Base-by-base conservation (phyloP, 305 asterid species). In the Solanum hybrid region DNA sequence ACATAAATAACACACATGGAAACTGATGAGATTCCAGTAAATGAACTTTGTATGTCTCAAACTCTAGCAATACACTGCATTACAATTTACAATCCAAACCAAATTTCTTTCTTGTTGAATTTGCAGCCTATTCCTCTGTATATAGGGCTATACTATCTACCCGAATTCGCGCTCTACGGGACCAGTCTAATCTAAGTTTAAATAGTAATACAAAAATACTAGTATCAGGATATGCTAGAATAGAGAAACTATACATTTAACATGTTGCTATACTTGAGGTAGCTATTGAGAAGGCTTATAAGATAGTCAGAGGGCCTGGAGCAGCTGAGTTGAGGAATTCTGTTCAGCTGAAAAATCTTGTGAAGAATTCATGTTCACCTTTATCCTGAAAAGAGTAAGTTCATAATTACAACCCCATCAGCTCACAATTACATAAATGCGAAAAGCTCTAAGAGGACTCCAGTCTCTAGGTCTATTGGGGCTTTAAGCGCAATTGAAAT, bases 331-430 rank as follows among this genome's bases (percentile, higher is more conserved):
- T 33, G 87, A 3, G 1, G 93, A 79, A 83, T 89, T 89, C n/a
- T 92, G 39, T 88, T 89, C 92, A 3, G 92, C 73, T 41, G 92
- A 89, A 92, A 93, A 93, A 36, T 93, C 98, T 85, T 92, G 94
- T 24, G 98, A 93, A 33, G 95, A 95, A 81, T 93, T 94, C 99
- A 97, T 97, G 94, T 97, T 97, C 86, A 97, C 94, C 94, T 93
- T 97, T 92, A 97, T 97, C 97, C 99, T 97, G 97, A 95, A 93
- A 73, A 41, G 78, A 20, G 11, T 1, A 20, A 84, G 88, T 51
- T 51, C 22, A 61, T 51, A 5, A 29, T 57, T 20, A 78, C 15
- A 77, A 77, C 4, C 27, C 83, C 41, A 20, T 79, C 84, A 79
- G 51, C 12, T 80, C 65, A 79, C 10, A 79, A 7, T 80, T 10